Base-by-base conservation (phyloP, 306 rosid genomes). In the Leucaena leucocephala region DNA sequence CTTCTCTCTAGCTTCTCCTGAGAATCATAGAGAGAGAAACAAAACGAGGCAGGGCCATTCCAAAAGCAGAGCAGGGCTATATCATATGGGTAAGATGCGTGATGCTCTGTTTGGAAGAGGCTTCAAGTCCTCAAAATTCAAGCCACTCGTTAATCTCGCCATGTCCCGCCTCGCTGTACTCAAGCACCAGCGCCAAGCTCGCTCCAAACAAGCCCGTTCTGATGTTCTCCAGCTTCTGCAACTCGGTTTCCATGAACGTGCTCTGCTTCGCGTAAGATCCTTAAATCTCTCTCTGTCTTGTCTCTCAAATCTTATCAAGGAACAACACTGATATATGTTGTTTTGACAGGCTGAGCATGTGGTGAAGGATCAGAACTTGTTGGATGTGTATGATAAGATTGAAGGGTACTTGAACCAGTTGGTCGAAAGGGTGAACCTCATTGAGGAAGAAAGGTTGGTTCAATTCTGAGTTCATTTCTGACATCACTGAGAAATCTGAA, bases 331-430 rank as follows among this genome's bases (percentile, higher is more conserved):
- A 34, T 4, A 6, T 4, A 15, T 48, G 16, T 78, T 38, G 42
- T 48, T 19, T 78, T 38, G 38, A 70, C 80, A 94, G 98, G 94
- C 76, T 58, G 98, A 86, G 92, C 93, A 85, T 36, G 93, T 91
- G 67, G 83, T 94, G 14, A 91, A 88, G 89, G 98, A 94, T 88
- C 97, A 90, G 85, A 92, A 90, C 72, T 88, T 89, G 91, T 66
- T 88, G 81, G 94, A 95, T 76, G 94, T 87, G 80, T 89, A 84
- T 62, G 93, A 77, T 22, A 86, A 80, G 87, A 82, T 92, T 44
- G 98, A 92, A 83, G 78, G 91, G 13, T 94, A 89, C 39, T 87
- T 91, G 84, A 85, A 87, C 61, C 88, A 89, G 27, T 74, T 92
- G 78, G 63, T 89, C 5, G 98, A 94, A 77, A 89, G 98, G 80